Conservation (phyloP, 371 early-diverging fungal species). For the Apophysomyces elegans region DNA sequence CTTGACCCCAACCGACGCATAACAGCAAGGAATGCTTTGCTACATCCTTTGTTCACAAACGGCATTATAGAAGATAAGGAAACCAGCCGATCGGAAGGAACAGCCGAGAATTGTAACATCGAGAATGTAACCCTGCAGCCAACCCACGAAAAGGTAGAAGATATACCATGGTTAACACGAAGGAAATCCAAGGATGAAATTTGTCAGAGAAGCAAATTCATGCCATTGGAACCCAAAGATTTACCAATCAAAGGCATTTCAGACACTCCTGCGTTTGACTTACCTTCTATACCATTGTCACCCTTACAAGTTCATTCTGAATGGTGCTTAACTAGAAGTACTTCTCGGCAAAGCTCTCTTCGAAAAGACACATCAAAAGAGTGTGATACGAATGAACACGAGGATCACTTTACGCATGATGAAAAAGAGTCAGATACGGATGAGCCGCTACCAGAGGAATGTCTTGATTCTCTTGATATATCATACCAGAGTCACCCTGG, state of each 20-base stretch:
- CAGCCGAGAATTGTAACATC: not conserved
- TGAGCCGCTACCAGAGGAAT: not conserved
- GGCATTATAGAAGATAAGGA: not conserved
- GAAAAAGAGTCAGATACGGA: not conserved
- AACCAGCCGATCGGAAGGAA: not conserved
- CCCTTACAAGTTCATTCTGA: slow-evolving; percentile 20
- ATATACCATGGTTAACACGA: slow-evolving; percentile 13
- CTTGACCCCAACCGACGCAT: slow-evolving; percentile 87
- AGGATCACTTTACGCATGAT: not conserved
- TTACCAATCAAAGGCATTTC: not conserved
- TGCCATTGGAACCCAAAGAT: not conserved
- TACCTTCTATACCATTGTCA: slow-evolving; percentile 23
- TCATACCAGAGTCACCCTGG: not conserved
- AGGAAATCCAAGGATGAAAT: slow-evolving; percentile 18
- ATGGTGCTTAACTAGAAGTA: not conserved
- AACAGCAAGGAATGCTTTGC: slow-evolving; percentile 74
- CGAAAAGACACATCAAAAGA: not conserved
- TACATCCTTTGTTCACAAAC: slow-evolving; percentile 68
- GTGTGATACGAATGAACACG: not conserved
- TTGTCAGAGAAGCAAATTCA: slow-evolving; percentile 9
- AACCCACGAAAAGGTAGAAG: slow-evolving; percentile 15
- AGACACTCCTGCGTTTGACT: slow-evolving; percentile 14
- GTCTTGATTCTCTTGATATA: not conserved
- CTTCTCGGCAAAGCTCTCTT: slow-evolving; percentile 2
- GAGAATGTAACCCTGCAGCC: not conserved